A percentile compares a stretch with the other conserved stretches of the same genome.
These are phyloP conservation scores for Ceraceosorus guamensis DNA, from an alignment of 1,284 basidiomycete species.

Conservation along the genomic window DNA sequence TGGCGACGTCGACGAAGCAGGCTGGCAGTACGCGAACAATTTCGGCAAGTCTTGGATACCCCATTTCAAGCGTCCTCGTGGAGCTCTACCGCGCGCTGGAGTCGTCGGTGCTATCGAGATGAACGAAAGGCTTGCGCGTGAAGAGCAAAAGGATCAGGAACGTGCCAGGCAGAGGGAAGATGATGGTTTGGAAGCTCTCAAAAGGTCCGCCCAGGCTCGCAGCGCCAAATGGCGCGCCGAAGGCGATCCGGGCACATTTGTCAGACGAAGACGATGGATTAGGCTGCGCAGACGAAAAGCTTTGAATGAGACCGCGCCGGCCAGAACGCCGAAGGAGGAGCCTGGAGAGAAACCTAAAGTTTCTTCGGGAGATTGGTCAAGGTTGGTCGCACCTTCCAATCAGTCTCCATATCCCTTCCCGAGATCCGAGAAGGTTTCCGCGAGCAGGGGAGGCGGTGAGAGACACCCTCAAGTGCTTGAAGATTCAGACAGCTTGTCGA, in stretches of 20 bases:
- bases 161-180: constrained; percentile 33
- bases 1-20: constrained; percentile 45
- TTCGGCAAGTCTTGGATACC: constrained; percentile 25
- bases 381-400: neutral
- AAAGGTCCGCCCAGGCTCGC: constrained; percentile 29
- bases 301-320: neutral
- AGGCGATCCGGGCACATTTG: constrained; percentile 35
- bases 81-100: constrained; percentile 23
- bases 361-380: constrained; percentile 3
- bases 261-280: constrained; percentile 43
- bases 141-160: constrained; percentile 16
- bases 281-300: constrained; percentile 27
- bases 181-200: constrained; percentile 41
- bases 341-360: too few relatives aligned
- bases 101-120: constrained; percentile 23
- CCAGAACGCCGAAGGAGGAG: neutral
- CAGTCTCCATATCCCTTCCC: too few relatives aligned
- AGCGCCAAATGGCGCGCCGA: constrained; percentile 36
- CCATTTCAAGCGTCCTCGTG: constrained; percentile 20
- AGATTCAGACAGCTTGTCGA: constrained; percentile 5
- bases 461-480: neutral
- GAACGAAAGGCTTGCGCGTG: constrained; percentile 19
- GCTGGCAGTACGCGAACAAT: constrained; percentile 45
- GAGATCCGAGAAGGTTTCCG: neutral
- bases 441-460: neutral